phyloP scores from a whole-genome alignment of 768 basidiomycete genomes.

The Cyclocybe cylindracea region DNA sequence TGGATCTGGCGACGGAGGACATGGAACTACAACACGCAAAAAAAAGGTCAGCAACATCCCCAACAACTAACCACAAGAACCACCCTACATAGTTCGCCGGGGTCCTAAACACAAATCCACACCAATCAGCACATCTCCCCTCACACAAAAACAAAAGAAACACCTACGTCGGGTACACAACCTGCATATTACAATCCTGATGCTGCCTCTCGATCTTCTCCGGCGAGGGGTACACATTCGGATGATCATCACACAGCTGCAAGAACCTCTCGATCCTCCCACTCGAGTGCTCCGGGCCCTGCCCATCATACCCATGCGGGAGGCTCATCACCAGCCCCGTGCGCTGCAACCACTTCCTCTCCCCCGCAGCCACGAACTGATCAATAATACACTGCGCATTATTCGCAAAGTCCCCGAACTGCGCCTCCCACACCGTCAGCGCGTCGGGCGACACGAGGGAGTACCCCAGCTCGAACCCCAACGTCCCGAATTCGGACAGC shows the following conservation, averaged over 20 bases:
- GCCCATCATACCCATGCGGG: slow-evolving; percentile 97
- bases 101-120: slow-evolving; percentile 54
- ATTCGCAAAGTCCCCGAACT: slow-evolving; percentile 98
- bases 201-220: slow-evolving; percentile 94
- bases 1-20: slow-evolving; percentile 95
- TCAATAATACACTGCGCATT: slow-evolving; percentile 98
- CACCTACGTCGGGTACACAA: slow-evolving; percentile 92
- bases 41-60: slow-evolving; percentile 1
- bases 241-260: slow-evolving; percentile 97
- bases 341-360: slow-evolving; percentile 97
- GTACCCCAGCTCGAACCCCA: slow-evolving; percentile 98
- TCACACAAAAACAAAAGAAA: neutral
- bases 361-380: slow-evolving; percentile 97
- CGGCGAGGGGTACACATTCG: slow-evolving; percentile 81
- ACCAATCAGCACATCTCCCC: slow-evolving; percentile 15
- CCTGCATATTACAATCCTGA: slow-evolving; percentile 99
- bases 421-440: slow-evolving; percentile 97
- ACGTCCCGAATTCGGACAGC: slow-evolving; percentile 90
- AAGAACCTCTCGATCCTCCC: slow-evolving; percentile 95
- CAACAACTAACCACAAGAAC: slow-evolving; percentile 1
- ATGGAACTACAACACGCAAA: slow-evolving; percentile 83
- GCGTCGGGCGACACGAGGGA: slow-evolving; percentile 94
- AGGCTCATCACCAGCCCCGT: slow-evolving; percentile 86
- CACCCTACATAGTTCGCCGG: slow-evolving; percentile 92
- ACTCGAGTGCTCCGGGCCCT: slow-evolving; percentile 98